Conservation (phyloP, 805 yeast genomes). For the Sporopachydermia lactativora region DNA sequence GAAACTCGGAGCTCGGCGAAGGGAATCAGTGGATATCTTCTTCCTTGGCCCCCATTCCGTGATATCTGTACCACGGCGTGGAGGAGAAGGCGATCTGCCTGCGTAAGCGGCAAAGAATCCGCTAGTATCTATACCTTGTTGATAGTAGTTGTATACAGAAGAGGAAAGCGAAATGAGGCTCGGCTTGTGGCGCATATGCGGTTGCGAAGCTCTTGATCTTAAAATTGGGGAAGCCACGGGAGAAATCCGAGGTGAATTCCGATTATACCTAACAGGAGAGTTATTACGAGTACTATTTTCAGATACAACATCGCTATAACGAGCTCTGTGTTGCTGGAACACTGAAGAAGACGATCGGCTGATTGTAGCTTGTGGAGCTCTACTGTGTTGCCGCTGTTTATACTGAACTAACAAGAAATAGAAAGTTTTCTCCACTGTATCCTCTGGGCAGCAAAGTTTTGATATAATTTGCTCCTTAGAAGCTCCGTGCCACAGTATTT, state of each 20-base stretch:
- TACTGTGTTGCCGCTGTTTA: not conserved
- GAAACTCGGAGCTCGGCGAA: no score
- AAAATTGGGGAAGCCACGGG: not conserved
- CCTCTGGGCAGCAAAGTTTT: not conserved
- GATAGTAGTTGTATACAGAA: not conserved
- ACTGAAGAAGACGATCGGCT: not conserved
- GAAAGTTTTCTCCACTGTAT: not conserved
- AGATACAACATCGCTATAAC: not conserved
- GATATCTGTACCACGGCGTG: conserved; percentile 19
- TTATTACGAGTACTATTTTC: not conserved
- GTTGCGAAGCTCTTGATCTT: not conserved
- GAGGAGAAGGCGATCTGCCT: conserved; percentile 8
- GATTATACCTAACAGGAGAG: not conserved
- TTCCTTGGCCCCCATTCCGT: conserved; percentile 33
- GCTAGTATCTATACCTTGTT: conserved; percentile 11
- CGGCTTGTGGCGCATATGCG: not conserved
- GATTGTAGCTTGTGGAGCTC: not conserved
- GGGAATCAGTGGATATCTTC: not conserved
- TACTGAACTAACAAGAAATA: not conserved
- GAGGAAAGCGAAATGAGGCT: not conserved
- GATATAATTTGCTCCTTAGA: not conserved
- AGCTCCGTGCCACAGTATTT: not conserved
- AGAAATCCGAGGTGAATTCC: no score
- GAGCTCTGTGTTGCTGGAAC: not conserved
- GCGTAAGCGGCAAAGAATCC: conserved; percentile 8